Base-by-base conservation (phyloP, 768 basidiomycete genomes). In the Chalciporus piperatus region DNA sequence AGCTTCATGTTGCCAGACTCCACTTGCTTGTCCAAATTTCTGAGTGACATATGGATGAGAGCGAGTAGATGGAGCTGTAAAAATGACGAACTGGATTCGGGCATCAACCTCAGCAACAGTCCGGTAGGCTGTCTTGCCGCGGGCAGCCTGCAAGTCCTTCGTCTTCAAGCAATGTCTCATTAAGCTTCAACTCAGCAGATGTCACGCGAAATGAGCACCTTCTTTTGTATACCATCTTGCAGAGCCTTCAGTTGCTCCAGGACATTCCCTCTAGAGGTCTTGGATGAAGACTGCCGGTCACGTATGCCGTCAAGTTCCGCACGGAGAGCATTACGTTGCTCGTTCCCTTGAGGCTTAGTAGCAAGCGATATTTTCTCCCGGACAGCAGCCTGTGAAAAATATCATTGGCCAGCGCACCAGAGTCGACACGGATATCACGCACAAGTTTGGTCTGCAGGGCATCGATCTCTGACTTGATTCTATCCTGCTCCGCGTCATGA, bases 1-100 rank as follows among this genome's bases (percentile, higher is more conserved):
- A 98, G 78, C 66, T 92, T 97, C 79, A 99, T 78, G 52, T 62
- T 82, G 22, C 96, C 96, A 5, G 91, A 91, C 65, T 98, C 96
- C 47, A 99, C 85, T 66, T 93, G 89, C 64, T 82, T 87, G 45
- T 98, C 91, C 53, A 97, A 75, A 54, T 85, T 76, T 60, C 92
- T 95, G 62, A 48, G 42, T 28, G 50, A 55, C 11, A 10, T 32
- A 32, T 32, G 30, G 12, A 32, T 32, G 54, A 39, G 16, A 20
- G 19, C 57, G 3, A 51, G 58, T 48, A 41, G 32, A 11, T 4
- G 9, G 37, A 38, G 42, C 51, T 23, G 19, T 41, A 50, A 25
- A 32, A 52, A 54, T 3, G 69, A 16, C 86, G 16, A 72, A 93
- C 96, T 81, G 80, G 71, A 98, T 85, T 55, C 87, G 89, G 37